Base-by-base conservation (phyloP, 2,329 filamentous ascomycete genomes). In the Verticillium klebahnii region DNA sequence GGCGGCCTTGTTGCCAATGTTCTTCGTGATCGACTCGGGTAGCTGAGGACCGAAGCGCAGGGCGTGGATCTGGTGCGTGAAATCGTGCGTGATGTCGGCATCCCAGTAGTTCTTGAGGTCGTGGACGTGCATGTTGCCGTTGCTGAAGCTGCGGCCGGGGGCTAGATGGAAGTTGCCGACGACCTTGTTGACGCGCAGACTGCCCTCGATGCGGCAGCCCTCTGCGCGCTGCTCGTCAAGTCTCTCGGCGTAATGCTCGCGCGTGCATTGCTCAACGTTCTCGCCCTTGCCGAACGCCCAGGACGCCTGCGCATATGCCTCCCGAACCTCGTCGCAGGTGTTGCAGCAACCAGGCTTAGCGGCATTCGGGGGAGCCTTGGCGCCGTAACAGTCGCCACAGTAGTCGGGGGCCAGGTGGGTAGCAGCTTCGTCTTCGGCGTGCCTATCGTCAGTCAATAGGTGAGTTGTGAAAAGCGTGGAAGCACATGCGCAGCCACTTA, bases 121-220 rank as follows among this genome's bases (percentile, higher is more conserved):
- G 80, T 99, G 95, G 23, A 97, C 92, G 78, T 99, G 95, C 86
- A 98, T 90, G 79, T 97, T 96, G 68, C 92, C 93, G 72, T 91
- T 96, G 76, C 90, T 96, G 84, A 98, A 98, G 75, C 90, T 94
- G 77, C 94, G 92, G 69, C 95, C 95, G 1, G 95, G 95, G 1
- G 96, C 95, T 69, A 99, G 90, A 77, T 99, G 95, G 84, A 99
- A 99, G 81, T 99, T 99, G 61, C 95, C 95, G 60, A 99, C 85
- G 31, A 99, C 95, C 80, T 99, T 99, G 84, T 99, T 99, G 67
- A 99, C 96, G 57, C 92, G 91, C 69, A 99, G 85, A 45, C 87
- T 87, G 63, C 95, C 95, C 75, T 97, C 93, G 66, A 99, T 90
- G 58, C 95, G 91, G 78, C 95, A 99, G 63, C 95, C 95, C 78